Evolutionary conservation across 176 grass and related monocot species (phyloP).

Genomic region (Zoysia japonica): DNA sequence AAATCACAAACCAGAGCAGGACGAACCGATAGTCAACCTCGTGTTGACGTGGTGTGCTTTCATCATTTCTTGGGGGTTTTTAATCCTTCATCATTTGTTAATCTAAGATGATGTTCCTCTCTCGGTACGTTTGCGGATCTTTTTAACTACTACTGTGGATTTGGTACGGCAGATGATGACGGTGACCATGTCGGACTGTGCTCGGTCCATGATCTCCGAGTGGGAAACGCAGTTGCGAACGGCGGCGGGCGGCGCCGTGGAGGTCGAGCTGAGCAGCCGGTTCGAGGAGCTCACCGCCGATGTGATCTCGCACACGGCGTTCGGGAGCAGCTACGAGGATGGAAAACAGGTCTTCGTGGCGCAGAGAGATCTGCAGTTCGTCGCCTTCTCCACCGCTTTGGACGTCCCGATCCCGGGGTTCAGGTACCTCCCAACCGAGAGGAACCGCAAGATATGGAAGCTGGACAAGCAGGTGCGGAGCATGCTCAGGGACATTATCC

Average conservation of each 20-base stretch:
- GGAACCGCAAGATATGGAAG: slow-evolving; percentile 33
- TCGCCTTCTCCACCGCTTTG: background rate
- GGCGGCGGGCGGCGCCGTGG: background rate
- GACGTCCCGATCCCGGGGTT: slow-evolving; percentile 29
- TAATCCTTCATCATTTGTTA: background rate
- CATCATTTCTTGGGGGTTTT: background rate
- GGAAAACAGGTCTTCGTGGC: slow-evolving; percentile 50
- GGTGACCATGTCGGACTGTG: slow-evolving; percentile 41
- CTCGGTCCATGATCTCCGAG: slow-evolving; percentile 44
- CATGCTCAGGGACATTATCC: slow-evolving; percentile 37
- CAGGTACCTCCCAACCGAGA: slow-evolving; percentile 40
- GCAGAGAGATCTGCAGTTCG: slow-evolving; percentile 43
- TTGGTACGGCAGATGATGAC: slow-evolving; percentile 43
- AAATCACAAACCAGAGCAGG: background rate
- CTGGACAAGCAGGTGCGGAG: slow-evolving; percentile 34
- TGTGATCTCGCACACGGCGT: slow-evolving; percentile 54
- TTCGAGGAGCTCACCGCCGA: slow-evolving; percentile 60
- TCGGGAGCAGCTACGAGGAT: slow-evolving; percentile 51
- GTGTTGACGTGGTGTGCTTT: background rate
- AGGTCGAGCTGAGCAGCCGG: slow-evolving; percentile 48
- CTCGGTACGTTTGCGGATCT: background rate
- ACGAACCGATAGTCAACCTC: background rate
- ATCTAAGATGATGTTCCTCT: background rate
- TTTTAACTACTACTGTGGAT: background rate
- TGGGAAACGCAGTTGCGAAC: slow-evolving; percentile 35